These are phyloP conservation scores for Chenopodium formosanum DNA, from an alignment of 148 eudicot species.

Conservation along the genomic window DNA sequence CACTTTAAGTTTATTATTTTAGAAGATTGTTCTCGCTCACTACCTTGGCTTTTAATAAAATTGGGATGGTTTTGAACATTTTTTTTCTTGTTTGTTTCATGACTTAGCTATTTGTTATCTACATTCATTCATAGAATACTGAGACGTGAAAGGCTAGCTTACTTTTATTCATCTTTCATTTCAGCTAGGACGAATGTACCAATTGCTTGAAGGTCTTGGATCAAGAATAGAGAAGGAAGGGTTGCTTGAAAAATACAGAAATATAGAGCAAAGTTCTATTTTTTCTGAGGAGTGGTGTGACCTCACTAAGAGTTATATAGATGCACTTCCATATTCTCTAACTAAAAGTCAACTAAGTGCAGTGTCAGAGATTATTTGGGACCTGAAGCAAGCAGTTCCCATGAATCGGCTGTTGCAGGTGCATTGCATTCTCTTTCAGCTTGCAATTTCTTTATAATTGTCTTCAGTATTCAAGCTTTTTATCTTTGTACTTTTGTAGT, in stretches of 20 bases:
- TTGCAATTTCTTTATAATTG: neutral
- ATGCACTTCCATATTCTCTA: slow-evolving; percentile 76
- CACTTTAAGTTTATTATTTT: neutral
- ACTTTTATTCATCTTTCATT: slow-evolving; percentile 10
- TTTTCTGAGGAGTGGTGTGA: slow-evolving; percentile 68
- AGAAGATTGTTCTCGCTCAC: neutral
- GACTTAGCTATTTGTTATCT: neutral
- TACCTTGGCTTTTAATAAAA: neutral
- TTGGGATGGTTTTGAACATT: neutral
- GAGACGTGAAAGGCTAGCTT: neutral
- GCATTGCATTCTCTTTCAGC: neutral
- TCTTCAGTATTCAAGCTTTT: neutral
- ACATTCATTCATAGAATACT: neutral
- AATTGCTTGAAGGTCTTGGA: slow-evolving; percentile 92
- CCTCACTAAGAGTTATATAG: slow-evolving; percentile 59
- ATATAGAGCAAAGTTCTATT: slow-evolving; percentile 51
- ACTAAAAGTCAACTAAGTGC: slow-evolving; percentile 83
- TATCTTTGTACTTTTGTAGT: neutral
- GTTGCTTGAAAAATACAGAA: slow-evolving; percentile 67
- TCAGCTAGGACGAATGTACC: slow-evolving; percentile 84
- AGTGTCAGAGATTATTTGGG: slow-evolving; percentile 88
- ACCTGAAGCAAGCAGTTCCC: slow-evolving; percentile 80
- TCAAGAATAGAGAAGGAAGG: slow-evolving; percentile 79
- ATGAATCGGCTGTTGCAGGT: slow-evolving; percentile 97
- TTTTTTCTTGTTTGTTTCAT: neutral